phyloP scores from a whole-genome alignment of 345 rosid genomes.

The Populus nigra region DNA sequence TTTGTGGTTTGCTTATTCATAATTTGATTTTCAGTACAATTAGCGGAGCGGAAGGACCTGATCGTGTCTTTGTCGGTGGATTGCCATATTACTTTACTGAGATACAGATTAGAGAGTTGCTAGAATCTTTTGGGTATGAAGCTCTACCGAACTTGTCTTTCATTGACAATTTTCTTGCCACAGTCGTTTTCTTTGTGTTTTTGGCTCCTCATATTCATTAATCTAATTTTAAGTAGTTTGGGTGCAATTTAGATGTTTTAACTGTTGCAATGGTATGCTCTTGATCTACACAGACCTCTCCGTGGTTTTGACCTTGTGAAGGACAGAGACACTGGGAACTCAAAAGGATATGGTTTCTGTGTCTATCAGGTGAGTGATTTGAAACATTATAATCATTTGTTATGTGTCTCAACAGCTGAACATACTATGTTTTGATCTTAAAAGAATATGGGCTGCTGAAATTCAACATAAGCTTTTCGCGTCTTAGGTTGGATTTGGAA shows the following conservation, averaged over 20 bases:
- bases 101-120: constrained; percentile 34
- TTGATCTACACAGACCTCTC: constrained; percentile 36
- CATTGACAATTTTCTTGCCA: neutral
- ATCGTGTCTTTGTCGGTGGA: constrained; percentile 41
- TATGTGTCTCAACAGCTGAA: neutral
- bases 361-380: constrained; percentile 49
- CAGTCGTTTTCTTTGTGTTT: neutral
- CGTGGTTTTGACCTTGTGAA: constrained; percentile 85
- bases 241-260: neutral
- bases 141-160: neutral
- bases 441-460: neutral
- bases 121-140: constrained; percentile 35
- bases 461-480: neutral
- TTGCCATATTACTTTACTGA: constrained; percentile 38
- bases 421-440: neutral
- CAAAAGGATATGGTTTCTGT: constrained; percentile 84
- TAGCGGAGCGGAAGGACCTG: constrained; percentile 35
- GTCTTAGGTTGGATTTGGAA: neutral
- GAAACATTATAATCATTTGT: neutral
- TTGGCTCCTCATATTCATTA: neutral
- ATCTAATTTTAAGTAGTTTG: neutral
- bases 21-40: constrained; percentile 19
- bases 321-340: constrained; percentile 88
- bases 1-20: neutral
- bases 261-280: neutral